Percentiles rank a stretch among this genome's conserved stretches.
Conservation (phyloP, 2,329 filamentous ascomycete genomes). For the Didymella sp. region DNA sequence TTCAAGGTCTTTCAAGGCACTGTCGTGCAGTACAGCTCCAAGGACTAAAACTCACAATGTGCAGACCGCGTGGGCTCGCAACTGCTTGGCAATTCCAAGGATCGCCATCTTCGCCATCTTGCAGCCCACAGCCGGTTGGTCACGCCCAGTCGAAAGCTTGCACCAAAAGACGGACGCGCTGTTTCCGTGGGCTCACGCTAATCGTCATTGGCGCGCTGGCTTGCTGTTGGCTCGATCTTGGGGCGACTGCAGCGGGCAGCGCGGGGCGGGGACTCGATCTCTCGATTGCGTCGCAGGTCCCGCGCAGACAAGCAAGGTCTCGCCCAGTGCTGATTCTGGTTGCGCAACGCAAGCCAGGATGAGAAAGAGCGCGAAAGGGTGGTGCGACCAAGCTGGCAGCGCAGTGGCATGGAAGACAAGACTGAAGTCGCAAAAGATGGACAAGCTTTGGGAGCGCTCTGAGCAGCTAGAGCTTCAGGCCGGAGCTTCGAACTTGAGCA, state of each 20-base stretch:
- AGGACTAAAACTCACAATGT: neutral
- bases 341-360: neutral
- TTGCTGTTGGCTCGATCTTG: conserved; percentile 13
- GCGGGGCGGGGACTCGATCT: conserved; percentile 14
- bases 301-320: conserved; percentile 3
- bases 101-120: neutral
- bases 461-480: conserved; percentile 1
- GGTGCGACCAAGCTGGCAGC: neutral
- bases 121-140: neutral
- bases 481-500: neutral
- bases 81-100: neutral
- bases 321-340: neutral
- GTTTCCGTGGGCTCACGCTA: conserved; percentile 1
- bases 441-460: neutral
- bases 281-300: conserved; percentile 14
- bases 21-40: neutral
- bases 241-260: conserved; percentile 13
- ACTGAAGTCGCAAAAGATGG: neutral
- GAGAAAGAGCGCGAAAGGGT: neutral
- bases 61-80: neutral
- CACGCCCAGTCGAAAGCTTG: neutral
- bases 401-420: neutral
- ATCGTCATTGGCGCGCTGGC: conserved; percentile 4
- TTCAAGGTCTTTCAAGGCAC: neutral
- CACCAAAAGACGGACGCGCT: neutral